These are phyloP conservation scores for Cyclotella kingstonii DNA, from an alignment of 108 stramenopile species.

Conservation along the genomic window DNA sequence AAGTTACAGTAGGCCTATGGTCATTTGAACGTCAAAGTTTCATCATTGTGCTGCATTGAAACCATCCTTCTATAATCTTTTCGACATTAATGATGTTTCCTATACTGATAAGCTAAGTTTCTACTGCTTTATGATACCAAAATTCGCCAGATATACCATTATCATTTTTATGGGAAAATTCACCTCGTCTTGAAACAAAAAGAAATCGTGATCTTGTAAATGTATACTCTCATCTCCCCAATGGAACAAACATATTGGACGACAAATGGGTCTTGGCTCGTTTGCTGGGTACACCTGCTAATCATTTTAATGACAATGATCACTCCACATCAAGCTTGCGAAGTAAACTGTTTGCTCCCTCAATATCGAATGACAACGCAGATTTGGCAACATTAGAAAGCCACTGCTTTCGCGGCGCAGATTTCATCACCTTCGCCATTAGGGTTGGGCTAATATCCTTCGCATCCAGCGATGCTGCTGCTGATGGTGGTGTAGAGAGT, in stretches of 20 bases:
- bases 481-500: constrained; percentile 1
- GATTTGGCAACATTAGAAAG: constrained; percentile 52
- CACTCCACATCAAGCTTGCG: not conserved
- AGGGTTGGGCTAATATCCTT: constrained; percentile 22
- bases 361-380: not conserved
- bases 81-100: too few relatives aligned
- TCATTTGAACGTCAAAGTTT: too few relatives aligned
- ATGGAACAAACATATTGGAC: constrained; percentile 68
- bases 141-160: not conserved
- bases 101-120: too few relatives aligned
- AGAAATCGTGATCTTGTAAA: constrained; percentile 45
- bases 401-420: constrained; percentile 70
- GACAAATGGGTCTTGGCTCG: constrained; percentile 79
- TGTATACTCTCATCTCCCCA: constrained; percentile 77
- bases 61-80: too few relatives aligned
- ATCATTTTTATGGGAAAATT: constrained; percentile 79
- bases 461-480: not conserved
- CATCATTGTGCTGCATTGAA: too few relatives aligned
- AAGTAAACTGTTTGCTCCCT: not conserved
- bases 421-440: constrained; percentile 44
- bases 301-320: constrained; percentile 3
- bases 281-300: constrained; percentile 34
- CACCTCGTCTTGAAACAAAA: constrained; percentile 67
- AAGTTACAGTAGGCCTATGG: too few relatives aligned
- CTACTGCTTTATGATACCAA: too few relatives aligned